phyloP scores from a whole-genome alignment of 83 land plant genomes.

The Thuja plicata region DNA sequence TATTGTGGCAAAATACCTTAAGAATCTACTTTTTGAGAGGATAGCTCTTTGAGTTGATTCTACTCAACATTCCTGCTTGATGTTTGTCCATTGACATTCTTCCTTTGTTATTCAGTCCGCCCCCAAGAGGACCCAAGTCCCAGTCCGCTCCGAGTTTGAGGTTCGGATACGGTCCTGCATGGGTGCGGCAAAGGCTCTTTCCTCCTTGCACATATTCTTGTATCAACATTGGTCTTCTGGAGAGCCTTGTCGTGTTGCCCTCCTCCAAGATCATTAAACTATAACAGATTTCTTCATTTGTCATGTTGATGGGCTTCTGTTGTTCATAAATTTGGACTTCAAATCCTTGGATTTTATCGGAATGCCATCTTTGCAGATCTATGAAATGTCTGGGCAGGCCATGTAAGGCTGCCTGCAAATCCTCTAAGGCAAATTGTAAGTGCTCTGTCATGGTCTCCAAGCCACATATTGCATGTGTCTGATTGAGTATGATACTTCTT shows the following conservation, averaged over 20 bases:
- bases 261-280: not conserved
- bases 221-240: not conserved
- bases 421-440: slow-evolving; percentile 50
- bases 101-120: too few relatives aligned
- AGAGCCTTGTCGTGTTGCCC: not conserved
- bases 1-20: too few relatives aligned
- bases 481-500: slow-evolving; percentile 52
- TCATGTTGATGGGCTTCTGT: not conserved
- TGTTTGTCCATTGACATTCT: too few relatives aligned
- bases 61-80: too few relatives aligned
- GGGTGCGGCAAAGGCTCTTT: not conserved
- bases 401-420: slow-evolving; percentile 47
- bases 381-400: slow-evolving; percentile 68
- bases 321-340: not conserved
- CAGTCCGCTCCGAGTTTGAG: too few relatives aligned
- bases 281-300: not conserved
- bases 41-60: too few relatives aligned
- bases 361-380: not conserved
- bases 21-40: too few relatives aligned
- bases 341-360: not conserved
- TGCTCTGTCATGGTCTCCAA: slow-evolving; percentile 46
- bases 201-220: not conserved
- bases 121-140: too few relatives aligned
- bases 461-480: slow-evolving; percentile 31
- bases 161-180: too few relatives aligned